phyloP scores from a whole-genome alignment of 2,329 filamentous ascomycete genomes.

The Akanthomyces uredinophilus region DNA sequence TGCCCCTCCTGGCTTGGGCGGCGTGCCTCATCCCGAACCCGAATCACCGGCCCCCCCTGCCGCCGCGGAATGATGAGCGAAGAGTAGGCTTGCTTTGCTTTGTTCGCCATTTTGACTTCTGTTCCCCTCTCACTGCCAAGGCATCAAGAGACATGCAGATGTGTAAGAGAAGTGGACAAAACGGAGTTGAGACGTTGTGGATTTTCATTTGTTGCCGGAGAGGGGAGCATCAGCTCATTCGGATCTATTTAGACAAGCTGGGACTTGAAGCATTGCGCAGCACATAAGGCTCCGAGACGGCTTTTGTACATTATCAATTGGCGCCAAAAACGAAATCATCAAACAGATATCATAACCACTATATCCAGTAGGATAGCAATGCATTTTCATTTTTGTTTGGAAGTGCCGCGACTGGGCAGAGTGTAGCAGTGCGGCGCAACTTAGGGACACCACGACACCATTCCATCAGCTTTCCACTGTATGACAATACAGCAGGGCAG shows the following conservation, averaged over 20 bases:
- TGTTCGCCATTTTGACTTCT: neutral
- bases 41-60: constrained; percentile 14
- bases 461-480: too few species aligned
- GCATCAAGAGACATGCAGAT: neutral
- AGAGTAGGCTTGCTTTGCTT: neutral
- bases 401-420: neutral
- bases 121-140: neutral
- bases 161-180: neutral
- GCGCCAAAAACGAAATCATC: neutral
- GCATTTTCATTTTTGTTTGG: neutral
- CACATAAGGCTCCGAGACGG: neutral
- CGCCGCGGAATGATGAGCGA: neutral
- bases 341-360: constrained; percentile 11
- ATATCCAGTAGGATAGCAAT: constrained; percentile 6
- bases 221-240: neutral
- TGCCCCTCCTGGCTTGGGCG: constrained; percentile 31
- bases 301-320: constrained; percentile 9
- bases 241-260: neutral
- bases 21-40: constrained; percentile 29
- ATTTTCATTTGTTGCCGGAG: neutral
- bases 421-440: too few species aligned
- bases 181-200: neutral
- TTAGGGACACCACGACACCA: too few species aligned
- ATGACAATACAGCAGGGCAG: too few species aligned
- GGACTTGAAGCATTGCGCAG: neutral